Evolutionary conservation across 208 protist genomes (phyloP).

Genomic region (Entamoeba histolytica): DNA sequence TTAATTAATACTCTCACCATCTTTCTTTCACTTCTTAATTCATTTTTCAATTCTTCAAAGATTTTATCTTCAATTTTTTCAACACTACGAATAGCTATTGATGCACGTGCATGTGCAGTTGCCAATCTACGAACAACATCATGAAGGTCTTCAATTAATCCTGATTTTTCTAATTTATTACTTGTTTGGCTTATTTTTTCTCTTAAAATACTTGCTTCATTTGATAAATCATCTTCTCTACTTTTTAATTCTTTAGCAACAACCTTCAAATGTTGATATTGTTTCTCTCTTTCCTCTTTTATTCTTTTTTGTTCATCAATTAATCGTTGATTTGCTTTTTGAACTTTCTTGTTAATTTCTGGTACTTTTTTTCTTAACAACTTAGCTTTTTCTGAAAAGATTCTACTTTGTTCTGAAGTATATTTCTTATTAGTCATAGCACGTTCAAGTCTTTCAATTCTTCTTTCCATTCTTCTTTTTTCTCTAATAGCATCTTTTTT

Average conservation of each 20-base stretch:
- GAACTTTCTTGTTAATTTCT: neutral
- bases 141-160: neutral
- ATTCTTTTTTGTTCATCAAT: neutral
- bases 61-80: neutral
- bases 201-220: neutral
- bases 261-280: neutral
- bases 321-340: neutral
- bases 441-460: neutral
- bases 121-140: neutral
- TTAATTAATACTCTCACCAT: neutral
- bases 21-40: neutral
- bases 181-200: neutral
- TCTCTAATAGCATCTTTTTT: neutral
- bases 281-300: neutral
- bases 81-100: neutral
- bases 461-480: neutral
- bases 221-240: neutral
- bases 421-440: neutral
- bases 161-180: neutral
- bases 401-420: neutral
- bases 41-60: neutral
- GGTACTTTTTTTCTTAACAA: neutral
- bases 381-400: neutral
- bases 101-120: neutral
- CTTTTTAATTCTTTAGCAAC: neutral